Base-by-base conservation (phyloP, 768 basidiomycete species). In the Mycena chlorophos region DNA sequence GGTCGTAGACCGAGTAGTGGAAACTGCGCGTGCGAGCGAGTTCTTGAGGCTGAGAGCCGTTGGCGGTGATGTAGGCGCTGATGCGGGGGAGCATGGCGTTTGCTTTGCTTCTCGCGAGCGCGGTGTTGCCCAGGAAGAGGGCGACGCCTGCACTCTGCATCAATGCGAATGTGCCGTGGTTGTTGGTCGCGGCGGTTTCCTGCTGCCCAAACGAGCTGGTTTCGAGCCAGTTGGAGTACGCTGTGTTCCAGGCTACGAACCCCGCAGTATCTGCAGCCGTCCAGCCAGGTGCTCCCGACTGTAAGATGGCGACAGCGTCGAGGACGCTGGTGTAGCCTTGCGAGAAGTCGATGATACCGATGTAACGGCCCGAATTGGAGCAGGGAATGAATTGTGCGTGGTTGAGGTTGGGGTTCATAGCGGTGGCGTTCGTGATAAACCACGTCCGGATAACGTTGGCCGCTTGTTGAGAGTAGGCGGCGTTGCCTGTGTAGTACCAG, bases 341-440 rank as follows among this genome's bases (percentile, higher is more conserved):
- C 3, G 57, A 59, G 22, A 45, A 59, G 22, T 59, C 57, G 43
- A 59, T 55, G 38, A 59, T 55, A 22, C 57, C 57, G 43, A 59
- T 55, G 27, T 22, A 26, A 3, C 57, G 57, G 28, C 57, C 57
- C 1, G 53, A 51, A 37, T 59, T 49, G 2, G 43, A 52, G 39
- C 50, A 59, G 22, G 57, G 53, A 31, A 59, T 25, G 17, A 73
- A 58, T 53, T 75, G 73, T 4, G 69, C 66, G 55, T 71, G 78
- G 57, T 76, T 63, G 23, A 79, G 60, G 60, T 73, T 72, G 0
- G 77, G 77, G 40, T 73, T 77, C 75, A 78, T 77, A 25, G 51
- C 58, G 12, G 77, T 78, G 12, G 60, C 65, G 6, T 60, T 38
- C 51, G 74, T 62, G 31, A 76, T 42, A 66, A 78, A 79, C 73